These are phyloP conservation scores for Colletotrichum liaoningense DNA, from an alignment of 2,329 filamentous ascomycete species.

Conservation along the genomic window DNA sequence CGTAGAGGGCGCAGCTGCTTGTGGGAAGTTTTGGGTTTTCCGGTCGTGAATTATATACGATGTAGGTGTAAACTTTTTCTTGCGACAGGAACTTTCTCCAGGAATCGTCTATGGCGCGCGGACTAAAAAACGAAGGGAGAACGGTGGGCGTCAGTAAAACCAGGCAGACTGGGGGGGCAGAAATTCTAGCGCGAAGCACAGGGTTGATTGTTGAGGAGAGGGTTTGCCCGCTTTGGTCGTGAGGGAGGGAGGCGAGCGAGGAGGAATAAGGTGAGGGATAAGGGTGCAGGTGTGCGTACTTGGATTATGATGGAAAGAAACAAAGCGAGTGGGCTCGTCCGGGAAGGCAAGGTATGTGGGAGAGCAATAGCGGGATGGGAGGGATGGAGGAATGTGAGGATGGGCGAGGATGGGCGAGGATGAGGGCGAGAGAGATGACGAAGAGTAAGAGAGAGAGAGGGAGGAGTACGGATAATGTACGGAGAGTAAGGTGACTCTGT, in stretches of 20 bases:
- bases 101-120: constrained; percentile 33
- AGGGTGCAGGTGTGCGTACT: constrained; percentile 4
- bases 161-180: constrained; percentile 17
- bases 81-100: constrained; percentile 33
- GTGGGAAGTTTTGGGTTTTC: constrained; percentile 2
- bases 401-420: neutral
- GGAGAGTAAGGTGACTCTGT: too few relatives aligned
- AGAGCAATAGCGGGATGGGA: constrained; percentile 16
- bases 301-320: constrained; percentile 23
- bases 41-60: constrained; percentile 33
- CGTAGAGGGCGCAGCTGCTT: neutral
- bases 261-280: constrained; percentile 7
- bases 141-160: constrained; percentile 30
- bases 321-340: constrained; percentile 15
- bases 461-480: neutral
- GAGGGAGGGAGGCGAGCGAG: constrained; percentile 18
- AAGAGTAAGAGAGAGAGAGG: constrained; percentile 6
- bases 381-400: constrained; percentile 5
- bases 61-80: constrained; percentile 30
- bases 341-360: constrained; percentile 11
- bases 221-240: neutral
- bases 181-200: constrained; percentile 9
- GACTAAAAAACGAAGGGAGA: constrained; percentile 28
- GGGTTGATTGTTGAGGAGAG: constrained; percentile 2
- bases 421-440: neutral